phyloP scores from a whole-genome alignment of 2,329 filamentous ascomycete species.

The Verticillium klebahnii region DNA sequence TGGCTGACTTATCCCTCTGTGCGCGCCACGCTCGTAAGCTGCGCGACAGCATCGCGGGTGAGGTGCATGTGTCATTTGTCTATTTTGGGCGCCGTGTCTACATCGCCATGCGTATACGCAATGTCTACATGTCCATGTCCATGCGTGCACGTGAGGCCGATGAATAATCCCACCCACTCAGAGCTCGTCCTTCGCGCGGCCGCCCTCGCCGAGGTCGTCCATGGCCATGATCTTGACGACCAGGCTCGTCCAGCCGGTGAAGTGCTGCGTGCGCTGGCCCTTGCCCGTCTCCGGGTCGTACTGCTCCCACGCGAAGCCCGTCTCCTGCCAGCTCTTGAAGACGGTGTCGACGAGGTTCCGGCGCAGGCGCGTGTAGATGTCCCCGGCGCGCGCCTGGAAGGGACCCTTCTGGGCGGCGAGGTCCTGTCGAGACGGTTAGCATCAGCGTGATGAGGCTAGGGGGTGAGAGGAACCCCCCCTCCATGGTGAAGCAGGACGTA shows the following conservation, averaged over 20 bases:
- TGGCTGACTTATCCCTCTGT: too few relatives aligned
- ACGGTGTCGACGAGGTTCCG: conserved; percentile 86
- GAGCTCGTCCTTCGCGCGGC: conserved; percentile 41
- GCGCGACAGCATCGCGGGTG: too few relatives aligned
- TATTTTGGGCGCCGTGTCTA: not conserved
- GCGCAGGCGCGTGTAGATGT: conserved; percentile 72
- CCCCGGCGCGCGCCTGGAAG: conserved; percentile 61
- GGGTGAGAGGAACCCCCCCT: too few relatives aligned
- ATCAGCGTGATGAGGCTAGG: too few relatives aligned
- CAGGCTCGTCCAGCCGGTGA: conserved; percentile 98
- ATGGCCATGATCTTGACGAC: conserved; percentile 97
- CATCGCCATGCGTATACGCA: too few relatives aligned
- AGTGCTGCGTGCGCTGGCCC: conserved; percentile 95
- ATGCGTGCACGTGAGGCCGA: not conserved
- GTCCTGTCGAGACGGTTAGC: conserved; percentile 37
- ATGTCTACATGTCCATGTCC: not conserved
- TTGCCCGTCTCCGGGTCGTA: conserved; percentile 90
- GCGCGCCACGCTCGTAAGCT: too few relatives aligned
- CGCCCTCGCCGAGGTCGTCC: conserved; percentile 56
- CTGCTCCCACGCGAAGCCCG: conserved; percentile 97
- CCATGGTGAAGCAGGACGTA: conserved; percentile 39
- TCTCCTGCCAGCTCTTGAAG: conserved; percentile 81
- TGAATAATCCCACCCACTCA: conserved; percentile 18
- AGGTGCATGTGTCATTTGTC: not conserved
- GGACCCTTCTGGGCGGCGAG: conserved; percentile 63